Evolutionary conservation across 1,139 yeast genomes (phyloP).

Genomic region (Saccharomyces hybrid): DNA sequence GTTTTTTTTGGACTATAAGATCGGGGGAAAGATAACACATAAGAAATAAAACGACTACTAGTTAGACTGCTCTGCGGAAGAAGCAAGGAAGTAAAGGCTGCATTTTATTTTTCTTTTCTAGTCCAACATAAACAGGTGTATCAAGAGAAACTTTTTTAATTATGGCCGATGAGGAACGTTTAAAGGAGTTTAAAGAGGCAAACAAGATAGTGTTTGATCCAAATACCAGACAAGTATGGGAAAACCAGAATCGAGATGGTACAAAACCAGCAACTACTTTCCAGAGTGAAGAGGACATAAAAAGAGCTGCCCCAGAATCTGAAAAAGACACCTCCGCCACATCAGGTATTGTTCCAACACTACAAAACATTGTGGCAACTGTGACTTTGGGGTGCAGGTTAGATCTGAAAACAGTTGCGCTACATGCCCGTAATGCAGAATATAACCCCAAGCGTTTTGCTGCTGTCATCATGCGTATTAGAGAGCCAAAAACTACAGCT

Average conservation of each 20-base stretch:
- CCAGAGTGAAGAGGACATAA: conserved; percentile 5
- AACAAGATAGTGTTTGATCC: conserved; percentile 32
- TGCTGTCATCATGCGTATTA: conserved; percentile 97
- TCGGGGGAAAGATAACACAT: not conserved
- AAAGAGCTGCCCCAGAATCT: conserved; percentile 11
- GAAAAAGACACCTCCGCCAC: conserved; percentile 54
- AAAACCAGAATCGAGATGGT: conserved; percentile 20
- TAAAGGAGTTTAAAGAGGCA: conserved; percentile 31
- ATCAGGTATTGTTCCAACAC: conserved; percentile 91
- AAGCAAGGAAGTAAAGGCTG: not conserved
- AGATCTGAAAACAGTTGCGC: conserved; percentile 92
- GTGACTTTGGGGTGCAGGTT: conserved; percentile 93
- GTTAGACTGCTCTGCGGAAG: not conserved
- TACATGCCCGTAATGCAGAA: conserved; percentile 98
- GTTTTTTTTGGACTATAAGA: not conserved
- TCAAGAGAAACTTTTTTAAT: not conserved
- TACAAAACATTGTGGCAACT: conserved; percentile 96
- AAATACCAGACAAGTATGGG: conserved; percentile 34
- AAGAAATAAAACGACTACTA: not conserved
- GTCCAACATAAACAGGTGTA: not conserved
- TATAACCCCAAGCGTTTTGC: conserved; percentile 98
- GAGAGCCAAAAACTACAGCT: conserved; percentile 98
- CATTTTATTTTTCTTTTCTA: not conserved
- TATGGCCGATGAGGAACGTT: conserved; percentile 30
- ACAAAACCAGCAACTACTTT: conserved; percentile 1